Evolutionary conservation across 2,329 filamentous ascomycete species (phyloP).

Genomic region (Esteya vermicola): DNA sequence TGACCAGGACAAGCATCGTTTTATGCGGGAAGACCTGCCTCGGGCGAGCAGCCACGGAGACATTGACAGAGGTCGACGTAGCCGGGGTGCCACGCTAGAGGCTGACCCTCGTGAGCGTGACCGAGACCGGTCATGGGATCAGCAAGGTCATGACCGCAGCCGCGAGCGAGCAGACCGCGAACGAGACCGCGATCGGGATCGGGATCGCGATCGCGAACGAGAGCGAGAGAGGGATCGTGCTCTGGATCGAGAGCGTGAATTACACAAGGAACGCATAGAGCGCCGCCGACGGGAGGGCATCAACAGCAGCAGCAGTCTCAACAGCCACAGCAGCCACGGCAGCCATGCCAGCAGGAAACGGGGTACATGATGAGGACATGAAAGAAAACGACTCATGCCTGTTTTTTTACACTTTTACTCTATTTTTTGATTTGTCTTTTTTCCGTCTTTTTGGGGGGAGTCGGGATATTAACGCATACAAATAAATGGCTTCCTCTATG

Average conservation of each 20-base stretch:
- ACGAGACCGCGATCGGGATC: constrained; percentile 4
- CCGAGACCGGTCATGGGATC: background rate
- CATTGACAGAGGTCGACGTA: constrained; percentile 25
- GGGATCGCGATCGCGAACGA: constrained; percentile 12
- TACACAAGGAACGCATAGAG: background rate
- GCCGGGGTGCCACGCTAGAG: constrained; percentile 11
- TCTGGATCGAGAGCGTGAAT: background rate
- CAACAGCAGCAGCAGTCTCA: constrained; percentile 2
- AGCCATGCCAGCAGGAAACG: background rate
- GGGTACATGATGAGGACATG: no score
- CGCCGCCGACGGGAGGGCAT: background rate
- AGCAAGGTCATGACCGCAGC: background rate
- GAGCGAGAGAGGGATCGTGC: constrained; percentile 1
- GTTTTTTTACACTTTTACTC: no score
- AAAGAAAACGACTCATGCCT: no score
- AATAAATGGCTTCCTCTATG: no score
- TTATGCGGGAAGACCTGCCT: constrained; percentile 25
- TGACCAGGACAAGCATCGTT: constrained; percentile 13
- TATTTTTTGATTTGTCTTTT: no score
- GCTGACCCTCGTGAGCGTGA: constrained; percentile 7
- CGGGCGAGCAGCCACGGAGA: constrained; percentile 37
- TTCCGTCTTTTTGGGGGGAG: no score
- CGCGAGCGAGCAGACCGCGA: background rate
- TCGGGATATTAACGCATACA: no score
- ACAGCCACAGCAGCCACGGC: constrained; percentile 1